Conservation (phyloP, 768 basidiomycete species). For the Suillus occidentalis region DNA sequence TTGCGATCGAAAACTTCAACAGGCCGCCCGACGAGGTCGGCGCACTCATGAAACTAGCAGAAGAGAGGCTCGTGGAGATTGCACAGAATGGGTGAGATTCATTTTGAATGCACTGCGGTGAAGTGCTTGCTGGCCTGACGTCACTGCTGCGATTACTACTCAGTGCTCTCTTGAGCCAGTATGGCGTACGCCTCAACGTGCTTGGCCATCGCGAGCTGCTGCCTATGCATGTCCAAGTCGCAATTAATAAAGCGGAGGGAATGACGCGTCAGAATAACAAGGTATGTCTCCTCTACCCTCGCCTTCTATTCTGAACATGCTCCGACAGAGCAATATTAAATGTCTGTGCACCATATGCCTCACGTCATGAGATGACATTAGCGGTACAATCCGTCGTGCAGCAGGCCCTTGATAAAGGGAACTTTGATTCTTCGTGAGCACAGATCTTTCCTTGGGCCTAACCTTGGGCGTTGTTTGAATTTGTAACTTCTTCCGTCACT, state of each 20-base stretch:
- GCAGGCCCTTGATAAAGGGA: conserved; percentile 33
- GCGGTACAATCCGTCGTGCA: conserved; percentile 51
- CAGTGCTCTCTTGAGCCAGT: conserved; percentile 28
- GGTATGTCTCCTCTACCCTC: conserved; percentile 42
- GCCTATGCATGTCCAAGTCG: conserved; percentile 70
- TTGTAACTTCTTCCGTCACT: conserved; percentile 1
- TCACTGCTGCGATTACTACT: neutral
- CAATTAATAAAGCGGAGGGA: conserved; percentile 68
- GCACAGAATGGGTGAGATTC: conserved; percentile 72
- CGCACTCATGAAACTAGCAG: conserved; percentile 82
- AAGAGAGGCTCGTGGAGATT: conserved; percentile 75
- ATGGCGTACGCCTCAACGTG: conserved; percentile 84
- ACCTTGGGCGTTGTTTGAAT: neutral
- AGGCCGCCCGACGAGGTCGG: conserved; percentile 84
- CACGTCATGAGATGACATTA: conserved; percentile 86
- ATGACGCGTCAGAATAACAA: conserved; percentile 72
- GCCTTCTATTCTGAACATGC: conserved; percentile 1
- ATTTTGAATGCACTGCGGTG: neutral
- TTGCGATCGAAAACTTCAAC: conserved; percentile 97
- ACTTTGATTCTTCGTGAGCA: conserved; percentile 29
- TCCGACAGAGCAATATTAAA: conserved; percentile 77
- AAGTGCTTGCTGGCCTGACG: neutral
- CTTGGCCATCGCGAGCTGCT: conserved; percentile 77
- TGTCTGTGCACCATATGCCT: conserved; percentile 89
- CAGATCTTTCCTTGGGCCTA: neutral